phyloP scores from a whole-genome alignment of 192 early-diverging fungal species.

The Backusella liffmaniae region DNA sequence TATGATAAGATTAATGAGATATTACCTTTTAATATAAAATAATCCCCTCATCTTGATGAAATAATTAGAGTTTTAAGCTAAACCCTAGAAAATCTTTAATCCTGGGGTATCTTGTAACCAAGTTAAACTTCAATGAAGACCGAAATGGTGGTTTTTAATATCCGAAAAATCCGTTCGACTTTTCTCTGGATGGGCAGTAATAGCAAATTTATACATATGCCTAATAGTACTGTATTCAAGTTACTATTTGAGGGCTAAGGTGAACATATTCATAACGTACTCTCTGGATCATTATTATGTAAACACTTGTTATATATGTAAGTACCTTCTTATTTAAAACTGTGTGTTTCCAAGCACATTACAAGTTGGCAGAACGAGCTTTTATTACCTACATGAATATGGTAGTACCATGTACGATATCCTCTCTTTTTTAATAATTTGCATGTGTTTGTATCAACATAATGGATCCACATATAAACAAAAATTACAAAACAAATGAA shows the following conservation, averaged over 20 bases:
- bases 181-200: neutral
- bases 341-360: neutral
- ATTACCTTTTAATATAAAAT: neutral
- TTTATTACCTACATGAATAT: too few relatives aligned
- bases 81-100: too few relatives aligned
- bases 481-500: neutral
- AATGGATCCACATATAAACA: slow-evolving; percentile 41
- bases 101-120: neutral
- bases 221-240: neutral
- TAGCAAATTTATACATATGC: neutral
- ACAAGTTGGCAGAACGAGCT: neutral
- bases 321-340: neutral
- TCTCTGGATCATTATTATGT: neutral
- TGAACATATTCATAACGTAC: neutral
- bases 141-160: neutral
- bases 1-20: neutral
- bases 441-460: neutral
- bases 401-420: too few relatives aligned
- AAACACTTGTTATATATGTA: neutral
- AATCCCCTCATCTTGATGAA: neutral
- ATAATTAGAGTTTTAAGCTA: neutral
- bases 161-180: neutral
- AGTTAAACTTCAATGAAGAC: neutral
- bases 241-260: neutral
- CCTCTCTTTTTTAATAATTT: neutral